Evolutionary conservation across 2,329 filamentous ascomycete genomes (phyloP), one percentile per base, ranked within the genome.

Genomic region (Thermoascus crustaceus): DNA sequence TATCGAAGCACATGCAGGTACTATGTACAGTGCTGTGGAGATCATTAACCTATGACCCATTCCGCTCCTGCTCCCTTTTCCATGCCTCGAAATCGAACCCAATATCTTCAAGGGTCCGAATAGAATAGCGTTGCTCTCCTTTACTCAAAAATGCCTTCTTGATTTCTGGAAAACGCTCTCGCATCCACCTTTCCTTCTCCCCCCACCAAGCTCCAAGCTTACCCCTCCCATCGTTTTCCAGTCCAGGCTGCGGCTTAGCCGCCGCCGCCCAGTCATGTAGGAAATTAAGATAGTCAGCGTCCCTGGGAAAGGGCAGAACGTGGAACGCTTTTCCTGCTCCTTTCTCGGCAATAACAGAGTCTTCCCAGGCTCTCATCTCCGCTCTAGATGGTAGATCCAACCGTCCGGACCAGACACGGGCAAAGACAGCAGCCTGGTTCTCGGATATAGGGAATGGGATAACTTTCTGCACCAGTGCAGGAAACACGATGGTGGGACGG

Each of bases 391-490:
- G 87, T 6, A 94, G 64, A 0, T 61, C 43, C 1, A 94, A 64
- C 1, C 75, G 65, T 21, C 83, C 82, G 1, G 85, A 76, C 74
- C 85, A 94, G 0, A 88, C 73, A 1, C 85, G 76, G 2, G 87
- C 77, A 30, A 93, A 69, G 0, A 85, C 74, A 0, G 87, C 82
- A 1, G 78, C 78, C 59, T 95, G 88, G 4, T 76, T 78, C 62
- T 95, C 86, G 0, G 80, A 73, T 1, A 91, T 50, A 0, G 85
- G 81, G 55, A 94, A 94, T 0, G 89, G 89, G n/a, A 93, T 82
- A n/a, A 91, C 76, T 46, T 82, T 82, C 53, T 87, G 81, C 10
- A 83, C 80, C 24, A 95, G 67, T 0, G 75, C 77, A 0, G 83
- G 71, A 53, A 95, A 88, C 1, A 76, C 80, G 1, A 96, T 67